Evolutionary conservation across 495 filamentous ascomycete genomes (phyloP).

Genomic region (Daldinia caldariorum): DNA sequence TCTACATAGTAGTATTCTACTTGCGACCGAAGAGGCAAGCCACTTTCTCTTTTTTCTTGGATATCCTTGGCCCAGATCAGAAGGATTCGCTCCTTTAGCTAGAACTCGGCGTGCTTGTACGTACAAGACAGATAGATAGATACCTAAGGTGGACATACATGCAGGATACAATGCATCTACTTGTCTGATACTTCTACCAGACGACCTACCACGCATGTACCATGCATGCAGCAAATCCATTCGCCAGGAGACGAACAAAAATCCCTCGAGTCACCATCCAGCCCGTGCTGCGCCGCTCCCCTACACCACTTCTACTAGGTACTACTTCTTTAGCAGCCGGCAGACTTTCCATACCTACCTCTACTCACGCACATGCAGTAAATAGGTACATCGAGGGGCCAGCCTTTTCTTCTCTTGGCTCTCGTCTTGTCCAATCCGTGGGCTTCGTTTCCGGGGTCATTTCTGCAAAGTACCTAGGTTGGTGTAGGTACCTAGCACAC

Average conservation of each 20-base stretch:
- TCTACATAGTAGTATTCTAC: slow-evolving; percentile 2
- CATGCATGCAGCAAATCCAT: background rate
- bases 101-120: slow-evolving; percentile 1
- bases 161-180: slow-evolving; percentile 10
- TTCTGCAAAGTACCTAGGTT: background rate
- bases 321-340: background rate
- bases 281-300: slow-evolving; percentile 33
- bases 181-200: slow-evolving; percentile 20
- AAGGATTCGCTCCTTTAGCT: slow-evolving; percentile 27
- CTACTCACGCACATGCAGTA: background rate
- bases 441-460: background rate
- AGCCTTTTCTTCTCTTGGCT: background rate
- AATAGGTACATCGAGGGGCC: background rate
- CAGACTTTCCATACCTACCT: background rate
- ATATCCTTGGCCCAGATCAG: slow-evolving; percentile 4
- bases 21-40: slow-evolving; percentile 21
- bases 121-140: slow-evolving; percentile 2
- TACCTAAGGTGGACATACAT: background rate
- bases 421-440: background rate
- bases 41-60: slow-evolving; percentile 4
- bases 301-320: slow-evolving; percentile 9
- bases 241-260: slow-evolving; percentile 10
- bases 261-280: slow-evolving; percentile 31
- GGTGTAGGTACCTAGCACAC: background rate
- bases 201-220: slow-evolving; percentile 6